These are phyloP conservation scores for Didymellaceae sp. DNA, from an alignment of 2,329 filamentous ascomycete genomes.

Conservation along the genomic window DNA sequence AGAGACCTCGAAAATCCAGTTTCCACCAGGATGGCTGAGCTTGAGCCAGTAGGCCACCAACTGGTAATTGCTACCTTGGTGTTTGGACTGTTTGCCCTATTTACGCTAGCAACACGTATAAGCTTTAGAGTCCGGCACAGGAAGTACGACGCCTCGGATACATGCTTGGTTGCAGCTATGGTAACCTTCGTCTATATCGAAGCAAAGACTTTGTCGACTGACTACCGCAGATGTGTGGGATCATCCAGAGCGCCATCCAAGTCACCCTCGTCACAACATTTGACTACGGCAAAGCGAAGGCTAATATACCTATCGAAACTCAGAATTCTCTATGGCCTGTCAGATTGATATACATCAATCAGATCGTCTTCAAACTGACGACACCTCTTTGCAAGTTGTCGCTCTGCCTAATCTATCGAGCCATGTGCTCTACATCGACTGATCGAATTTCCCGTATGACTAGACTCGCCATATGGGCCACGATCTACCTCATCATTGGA, in stretches of 20 bases:
- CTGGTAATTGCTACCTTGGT: slow-evolving; percentile 14
- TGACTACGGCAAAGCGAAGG: slow-evolving; percentile 17
- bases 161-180: slow-evolving; percentile 17
- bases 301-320: slow-evolving; percentile 6
- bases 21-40: slow-evolving; percentile 3
- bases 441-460: slow-evolving; percentile 12
- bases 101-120: slow-evolving; percentile 9
- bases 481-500: slow-evolving; percentile 14
- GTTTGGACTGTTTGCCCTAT: slow-evolving; percentile 6
- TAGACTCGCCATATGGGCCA: slow-evolving; percentile 10
- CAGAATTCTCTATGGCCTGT: slow-evolving; percentile 7
- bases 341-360: slow-evolving; percentile 17
- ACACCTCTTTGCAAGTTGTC: slow-evolving; percentile 20
- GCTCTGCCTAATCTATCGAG: slow-evolving; percentile 14
- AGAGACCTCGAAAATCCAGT: background rate
- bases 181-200: background rate
- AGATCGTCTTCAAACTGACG: slow-evolving; percentile 20
- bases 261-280: slow-evolving; percentile 12
- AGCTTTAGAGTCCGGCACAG: slow-evolving; percentile 10
- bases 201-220: background rate
- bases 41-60: slow-evolving; percentile 16
- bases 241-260: slow-evolving; percentile 19
- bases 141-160: slow-evolving; percentile 17
- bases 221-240: slow-evolving; percentile 2
- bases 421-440: slow-evolving; percentile 18